Conservation (phyloP, 768 basidiomycete genomes). For the Termitomyces sp. region DNA sequence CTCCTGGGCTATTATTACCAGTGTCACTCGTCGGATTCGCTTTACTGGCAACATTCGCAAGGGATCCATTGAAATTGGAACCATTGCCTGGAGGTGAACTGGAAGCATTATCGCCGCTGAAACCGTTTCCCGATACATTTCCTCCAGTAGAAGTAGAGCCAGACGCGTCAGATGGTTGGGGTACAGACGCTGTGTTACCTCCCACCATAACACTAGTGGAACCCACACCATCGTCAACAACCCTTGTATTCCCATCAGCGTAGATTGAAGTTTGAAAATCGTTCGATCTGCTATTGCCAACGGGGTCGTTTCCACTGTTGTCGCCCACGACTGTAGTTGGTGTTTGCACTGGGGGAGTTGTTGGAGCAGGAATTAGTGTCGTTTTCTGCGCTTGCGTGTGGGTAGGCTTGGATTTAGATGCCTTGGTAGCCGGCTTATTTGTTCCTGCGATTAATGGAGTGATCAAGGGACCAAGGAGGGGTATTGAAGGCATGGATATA, state of each 20-base stretch:
- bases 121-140: neutral
- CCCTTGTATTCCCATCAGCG: neutral
- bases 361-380: conserved; percentile 9
- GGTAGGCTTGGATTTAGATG: conserved; percentile 9
- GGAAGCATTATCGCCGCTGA: neutral
- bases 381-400: conserved; percentile 3
- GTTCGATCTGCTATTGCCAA: neutral
- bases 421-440: conserved; percentile 12
- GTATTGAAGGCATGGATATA: conserved; percentile 33
- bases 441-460: conserved; percentile 25
- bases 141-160: neutral
- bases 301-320: neutral
- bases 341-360: conserved; percentile 7
- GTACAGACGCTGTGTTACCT: conserved; percentile 5
- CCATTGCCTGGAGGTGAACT: neutral
- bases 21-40: neutral
- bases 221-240: neutral
- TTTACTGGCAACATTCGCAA: neutral
- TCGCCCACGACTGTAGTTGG: conserved; percentile 3
- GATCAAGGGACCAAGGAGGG: conserved; percentile 31
- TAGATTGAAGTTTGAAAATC: neutral
- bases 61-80: conserved; percentile 1
- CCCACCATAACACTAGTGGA: conserved; percentile 1
- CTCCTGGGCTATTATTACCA: conserved; percentile 3
- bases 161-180: neutral